These are phyloP conservation scores for Curvularia verruculosa DNA, from an alignment of 2,329 filamentous ascomycete species.

Conservation along the genomic window DNA sequence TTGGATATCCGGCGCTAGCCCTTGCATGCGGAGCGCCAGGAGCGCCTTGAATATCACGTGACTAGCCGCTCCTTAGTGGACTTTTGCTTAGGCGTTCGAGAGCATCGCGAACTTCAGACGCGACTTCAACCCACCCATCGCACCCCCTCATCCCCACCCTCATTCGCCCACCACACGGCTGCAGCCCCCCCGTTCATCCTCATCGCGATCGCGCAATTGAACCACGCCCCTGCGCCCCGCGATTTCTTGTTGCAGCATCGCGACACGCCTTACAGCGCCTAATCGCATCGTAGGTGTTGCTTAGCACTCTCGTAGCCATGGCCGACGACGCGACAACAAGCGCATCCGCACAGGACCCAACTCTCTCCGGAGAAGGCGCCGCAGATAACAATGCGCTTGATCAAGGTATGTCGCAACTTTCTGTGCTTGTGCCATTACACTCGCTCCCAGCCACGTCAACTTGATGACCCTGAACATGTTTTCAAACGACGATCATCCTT, in stretches of 20 bases:
- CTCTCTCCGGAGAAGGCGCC: conserved; percentile 32
- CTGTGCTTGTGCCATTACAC: not conserved
- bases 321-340: conserved; percentile 43
- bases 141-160: conserved; percentile 39
- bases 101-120: conserved; percentile 44
- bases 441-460: conserved; percentile 12
- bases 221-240: conserved; percentile 15
- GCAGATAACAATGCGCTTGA: conserved; percentile 33
- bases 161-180: conserved; percentile 25
- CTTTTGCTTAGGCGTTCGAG: conserved; percentile 21
- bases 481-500: not conserved
- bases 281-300: conserved; percentile 27
- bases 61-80: conserved; percentile 23
- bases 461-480: not conserved
- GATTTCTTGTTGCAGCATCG: conserved; percentile 19
- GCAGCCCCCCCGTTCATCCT: conserved; percentile 8
- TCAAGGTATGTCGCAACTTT: conserved; percentile 39
- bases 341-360: conserved; percentile 36
- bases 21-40: conserved; percentile 12
- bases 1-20: conserved; percentile 27
- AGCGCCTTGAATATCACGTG: conserved; percentile 22
- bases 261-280: conserved; percentile 26
- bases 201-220: conserved; percentile 14
- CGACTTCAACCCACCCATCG: conserved; percentile 34
- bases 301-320: conserved; percentile 34